Base-by-base conservation (phyloP, 2,329 filamentous ascomycete genomes). In the Colletotrichum orchidophilum region DNA sequence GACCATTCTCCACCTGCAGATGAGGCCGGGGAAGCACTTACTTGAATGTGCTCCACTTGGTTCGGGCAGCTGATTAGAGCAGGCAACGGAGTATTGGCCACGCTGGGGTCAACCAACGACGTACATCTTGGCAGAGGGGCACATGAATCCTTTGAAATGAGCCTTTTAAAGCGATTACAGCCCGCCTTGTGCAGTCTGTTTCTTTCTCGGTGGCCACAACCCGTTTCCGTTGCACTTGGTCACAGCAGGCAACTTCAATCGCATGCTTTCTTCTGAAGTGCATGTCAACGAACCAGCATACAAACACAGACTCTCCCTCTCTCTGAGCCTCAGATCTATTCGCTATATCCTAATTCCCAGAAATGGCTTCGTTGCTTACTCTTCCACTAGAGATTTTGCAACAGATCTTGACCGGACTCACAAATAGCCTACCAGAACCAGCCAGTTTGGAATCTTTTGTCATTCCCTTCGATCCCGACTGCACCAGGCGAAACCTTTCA, bases 361-460 rank as follows among this genome's bases (percentile, higher is more conserved):
- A n/a, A 9, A 69, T 66, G 67, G 50, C 55, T 12, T 61, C 63
- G 4, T 33, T 70, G 18, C 63, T 61, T 11, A 53, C 39, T n/a
- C 67, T 70, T 6, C 67, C 67, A 9, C 39, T 35, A n/a, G 67
- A 70, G 63, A 46, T 70, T 26, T 55, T 66, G 27, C 21, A 70
- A 24, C 31, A 66, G 13, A 62, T 70, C 49, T 29, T 70, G 8
- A 46, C 54, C 33, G 31, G 31, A 18, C 21, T 66, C 7, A 11
- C 26, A 4, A 42, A 42, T 12, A 27, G 21, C 12, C 18, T 35
- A 12, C 62, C 62, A 24, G 35, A 29, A 18, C 35, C 57, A 21
- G 26, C 57, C 4, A 29, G 4, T 3, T 26, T 1, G 33, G 4
- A 21, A 7, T 21, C 3, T 9, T 31, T 4, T 2, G 39, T 46